phyloP scores from a whole-genome alignment of 2,329 filamentous ascomycete species.

The Cercospora sp. region DNA sequence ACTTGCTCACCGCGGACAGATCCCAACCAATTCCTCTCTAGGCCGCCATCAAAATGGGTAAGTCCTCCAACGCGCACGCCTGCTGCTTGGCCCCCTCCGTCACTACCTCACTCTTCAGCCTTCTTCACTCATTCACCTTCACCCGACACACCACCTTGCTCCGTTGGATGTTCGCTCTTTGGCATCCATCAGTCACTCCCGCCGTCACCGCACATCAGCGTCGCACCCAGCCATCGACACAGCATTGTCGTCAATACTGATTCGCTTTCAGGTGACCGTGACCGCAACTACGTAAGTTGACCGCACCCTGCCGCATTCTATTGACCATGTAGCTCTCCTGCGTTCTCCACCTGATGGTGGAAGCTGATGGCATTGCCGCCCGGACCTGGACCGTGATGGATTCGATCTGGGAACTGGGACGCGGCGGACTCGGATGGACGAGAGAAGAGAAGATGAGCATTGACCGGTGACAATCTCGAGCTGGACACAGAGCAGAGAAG shows the following conservation, averaged over 20 bases:
- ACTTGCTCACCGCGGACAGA: conserved; percentile 15
- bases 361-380: conserved; percentile 2
- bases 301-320: neutral
- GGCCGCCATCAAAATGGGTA: conserved; percentile 18
- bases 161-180: conserved; percentile 6
- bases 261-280: conserved; percentile 16
- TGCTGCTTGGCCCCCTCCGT: neutral
- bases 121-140: conserved; percentile 5
- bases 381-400: conserved; percentile 24
- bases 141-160: neutral
- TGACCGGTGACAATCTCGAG: conserved; percentile 11
- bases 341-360: conserved; percentile 7
- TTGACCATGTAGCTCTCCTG: conserved; percentile 20
- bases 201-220: neutral
- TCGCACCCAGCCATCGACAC: neutral
- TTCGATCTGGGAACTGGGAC: conserved; percentile 23
- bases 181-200: neutral
- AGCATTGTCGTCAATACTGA: conserved; percentile 2
- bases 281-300: conserved; percentile 26
- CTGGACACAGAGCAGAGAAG: conserved; percentile 12
- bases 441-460: conserved; percentile 14
- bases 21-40: conserved; percentile 14
- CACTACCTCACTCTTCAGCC: neutral
- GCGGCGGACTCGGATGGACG: conserved; percentile 18
- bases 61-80: conserved; percentile 9